These are phyloP conservation scores for Tetracladium maxilliforme DNA, from an alignment of 2,329 filamentous ascomycete genomes.

Conservation along the genomic window DNA sequence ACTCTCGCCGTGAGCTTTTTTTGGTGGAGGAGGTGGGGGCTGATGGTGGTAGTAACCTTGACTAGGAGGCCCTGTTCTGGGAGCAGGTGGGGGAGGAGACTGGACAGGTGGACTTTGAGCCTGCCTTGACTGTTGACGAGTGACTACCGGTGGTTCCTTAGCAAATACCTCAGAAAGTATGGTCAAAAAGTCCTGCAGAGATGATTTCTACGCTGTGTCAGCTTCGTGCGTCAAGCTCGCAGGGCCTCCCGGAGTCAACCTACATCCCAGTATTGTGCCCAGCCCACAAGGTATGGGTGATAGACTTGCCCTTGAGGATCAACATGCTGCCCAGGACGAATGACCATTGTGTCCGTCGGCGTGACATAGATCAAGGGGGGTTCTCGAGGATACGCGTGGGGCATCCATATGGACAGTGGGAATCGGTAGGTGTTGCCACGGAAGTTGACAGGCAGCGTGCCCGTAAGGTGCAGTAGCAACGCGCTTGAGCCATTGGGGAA, in stretches of 20 bases:
- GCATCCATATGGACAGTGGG: conserved; percentile 84
- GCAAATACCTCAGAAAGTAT: conserved; percentile 80
- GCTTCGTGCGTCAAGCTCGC: conserved; percentile 1
- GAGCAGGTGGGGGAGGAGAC: conserved; percentile 42
- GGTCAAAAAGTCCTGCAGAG: conserved; percentile 65
- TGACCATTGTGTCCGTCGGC: conserved; percentile 75
- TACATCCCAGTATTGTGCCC: conserved; percentile 83
- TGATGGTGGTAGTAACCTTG: conserved; percentile 10
- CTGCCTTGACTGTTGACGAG: conserved; percentile 41
- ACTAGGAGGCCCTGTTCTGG: conserved; percentile 15
- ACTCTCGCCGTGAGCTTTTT: neutral
- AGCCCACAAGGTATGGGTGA: conserved; percentile 86
- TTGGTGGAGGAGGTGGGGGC: conserved; percentile 1
- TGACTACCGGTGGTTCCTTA: conserved; percentile 84
- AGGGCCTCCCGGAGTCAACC: conserved; percentile 28
- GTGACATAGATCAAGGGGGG: conserved; percentile 80
- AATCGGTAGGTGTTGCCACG: conserved; percentile 83
- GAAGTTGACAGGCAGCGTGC: conserved; percentile 84
- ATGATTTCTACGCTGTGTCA: conserved; percentile 50
- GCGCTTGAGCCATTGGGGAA: conserved; percentile 80
- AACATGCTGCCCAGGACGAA: conserved; percentile 88
- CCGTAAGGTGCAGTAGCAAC: conserved; percentile 71
- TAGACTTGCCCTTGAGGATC: conserved; percentile 87
- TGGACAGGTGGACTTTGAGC: conserved; percentile 51
- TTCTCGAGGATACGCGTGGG: conserved; percentile 76